Evolutionary conservation across 1,139 yeast genomes (phyloP).

Genomic region (Pichiaceae sp.): DNA sequence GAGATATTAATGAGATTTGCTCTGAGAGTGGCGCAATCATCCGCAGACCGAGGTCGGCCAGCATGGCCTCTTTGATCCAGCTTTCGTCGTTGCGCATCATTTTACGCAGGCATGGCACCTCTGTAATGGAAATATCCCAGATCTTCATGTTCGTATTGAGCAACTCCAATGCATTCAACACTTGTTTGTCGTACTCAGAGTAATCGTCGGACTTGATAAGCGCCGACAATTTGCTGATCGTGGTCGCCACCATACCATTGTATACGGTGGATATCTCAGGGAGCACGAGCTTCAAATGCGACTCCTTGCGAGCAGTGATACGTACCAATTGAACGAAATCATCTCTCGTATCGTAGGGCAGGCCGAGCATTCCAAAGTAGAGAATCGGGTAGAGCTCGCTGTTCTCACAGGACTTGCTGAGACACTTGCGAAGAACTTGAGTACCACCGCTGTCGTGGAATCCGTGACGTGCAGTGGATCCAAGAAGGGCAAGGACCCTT

Average conservation of each 20-base stretch:
- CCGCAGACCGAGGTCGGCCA: slow-evolving; percentile 1
- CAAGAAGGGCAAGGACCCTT: slow-evolving; percentile 38
- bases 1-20: neutral
- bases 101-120: slow-evolving; percentile 9
- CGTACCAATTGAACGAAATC: slow-evolving; percentile 11
- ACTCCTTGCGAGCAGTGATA: slow-evolving; percentile 11
- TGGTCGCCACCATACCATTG: slow-evolving; percentile 7
- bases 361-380: slow-evolving; percentile 35
- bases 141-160: slow-evolving; percentile 12
- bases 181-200: neutral
- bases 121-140: slow-evolving; percentile 12
- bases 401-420: slow-evolving; percentile 40
- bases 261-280: slow-evolving; percentile 8
- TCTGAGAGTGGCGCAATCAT: neutral
- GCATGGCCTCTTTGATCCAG: slow-evolving; percentile 5
- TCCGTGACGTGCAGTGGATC: slow-evolving; percentile 36
- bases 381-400: slow-evolving; percentile 27
- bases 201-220: neutral
- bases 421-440: slow-evolving; percentile 38
- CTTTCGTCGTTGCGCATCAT: slow-evolving; percentile 2
- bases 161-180: slow-evolving; percentile 1
- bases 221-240: slow-evolving; percentile 3
- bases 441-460: slow-evolving; percentile 52
- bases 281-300: slow-evolving; percentile 12
- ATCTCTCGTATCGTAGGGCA: slow-evolving; percentile 17